These are phyloP conservation scores for Pichia membranifaciens DNA, from an alignment of 805 yeast species.

Conservation along the genomic window DNA sequence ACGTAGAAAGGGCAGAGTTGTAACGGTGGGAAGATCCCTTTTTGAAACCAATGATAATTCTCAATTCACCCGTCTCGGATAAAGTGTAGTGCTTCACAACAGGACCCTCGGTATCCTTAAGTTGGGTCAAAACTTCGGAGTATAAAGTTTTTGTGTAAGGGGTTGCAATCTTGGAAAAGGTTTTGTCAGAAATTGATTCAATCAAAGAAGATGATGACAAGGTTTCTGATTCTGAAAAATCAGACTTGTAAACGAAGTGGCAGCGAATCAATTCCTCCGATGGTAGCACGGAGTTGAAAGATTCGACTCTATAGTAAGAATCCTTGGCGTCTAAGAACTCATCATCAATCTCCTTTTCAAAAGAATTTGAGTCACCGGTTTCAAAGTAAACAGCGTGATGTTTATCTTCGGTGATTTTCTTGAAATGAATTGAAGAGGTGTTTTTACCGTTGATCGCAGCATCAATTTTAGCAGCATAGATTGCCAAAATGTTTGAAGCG, in stretches of 20 bases:
- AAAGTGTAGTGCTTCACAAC: slow-evolving; percentile 82
- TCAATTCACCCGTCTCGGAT: slow-evolving; percentile 73
- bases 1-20: slow-evolving; percentile 77
- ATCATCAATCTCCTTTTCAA: slow-evolving; percentile 77
- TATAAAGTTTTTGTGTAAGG: slow-evolving; percentile 74
- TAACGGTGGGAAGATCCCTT: slow-evolving; percentile 81
- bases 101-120: slow-evolving; percentile 78
- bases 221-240: slow-evolving; percentile 36
- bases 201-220: slow-evolving; percentile 26
- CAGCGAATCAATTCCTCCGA: slow-evolving; percentile 48
- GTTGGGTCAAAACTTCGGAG: slow-evolving; percentile 62
- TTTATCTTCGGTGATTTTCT: slow-evolving; percentile 53
- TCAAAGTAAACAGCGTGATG: slow-evolving; percentile 92
- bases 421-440: slow-evolving; percentile 58
- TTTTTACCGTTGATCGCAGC: slow-evolving; percentile 50
- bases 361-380: slow-evolving; percentile 45
- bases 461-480: slow-evolving; percentile 89
- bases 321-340: slow-evolving; percentile 54
- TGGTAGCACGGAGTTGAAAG: slow-evolving; percentile 62
- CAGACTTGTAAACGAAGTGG: slow-evolving; percentile 77
- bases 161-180: slow-evolving; percentile 74
- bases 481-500: slow-evolving; percentile 77
- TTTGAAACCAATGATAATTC: slow-evolving; percentile 84
- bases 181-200: slow-evolving; percentile 66
- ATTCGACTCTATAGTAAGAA: slow-evolving; percentile 63